Evolutionary conservation across 2,329 filamentous ascomycete species (phyloP).

Genomic region (Ophiocordyceps camponoti-leonardi): DNA sequence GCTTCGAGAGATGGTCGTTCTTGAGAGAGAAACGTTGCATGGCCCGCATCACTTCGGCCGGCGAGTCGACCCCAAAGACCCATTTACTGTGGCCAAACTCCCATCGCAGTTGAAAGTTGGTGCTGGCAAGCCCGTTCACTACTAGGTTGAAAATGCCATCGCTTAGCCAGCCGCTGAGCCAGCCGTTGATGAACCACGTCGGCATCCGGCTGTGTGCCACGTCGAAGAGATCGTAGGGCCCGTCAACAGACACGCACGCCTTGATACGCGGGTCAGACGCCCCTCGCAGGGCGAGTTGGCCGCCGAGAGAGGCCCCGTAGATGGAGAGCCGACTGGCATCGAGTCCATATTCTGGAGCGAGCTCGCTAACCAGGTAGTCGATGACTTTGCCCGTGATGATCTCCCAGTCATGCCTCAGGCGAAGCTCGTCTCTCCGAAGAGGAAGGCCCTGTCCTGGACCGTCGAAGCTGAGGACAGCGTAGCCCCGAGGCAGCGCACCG

Average conservation of each 20-base stretch:
- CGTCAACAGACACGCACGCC: conserved; percentile 20
- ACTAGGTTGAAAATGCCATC: conserved; percentile 10
- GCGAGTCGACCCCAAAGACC: conserved; percentile 9
- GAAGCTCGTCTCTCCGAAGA: conserved; percentile 10
- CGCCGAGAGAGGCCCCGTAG: conserved; percentile 22
- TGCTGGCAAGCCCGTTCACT: conserved; percentile 3
- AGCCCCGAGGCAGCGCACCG: conserved; percentile 14
- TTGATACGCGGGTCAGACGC: conserved; percentile 22
- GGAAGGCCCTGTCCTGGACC: conserved; percentile 26
- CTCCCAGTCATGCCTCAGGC: conserved; percentile 21
- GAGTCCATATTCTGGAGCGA: conserved; percentile 10
- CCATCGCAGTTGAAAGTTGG: conserved; percentile 14
- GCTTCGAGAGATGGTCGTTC: conserved; percentile 4
- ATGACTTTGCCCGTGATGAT: conserved; percentile 14
- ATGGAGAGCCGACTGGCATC: conserved; percentile 20
- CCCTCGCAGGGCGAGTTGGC: conserved; percentile 26
- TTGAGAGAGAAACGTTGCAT: conserved; percentile 7
- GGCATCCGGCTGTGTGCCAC: conserved; percentile 10
- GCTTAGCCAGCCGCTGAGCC: conserved; percentile 9
- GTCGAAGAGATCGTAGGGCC: conserved; percentile 9
- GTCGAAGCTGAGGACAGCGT: conserved; percentile 26
- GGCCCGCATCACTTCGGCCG: conserved; percentile 9
- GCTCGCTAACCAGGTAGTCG: conserved; percentile 9
- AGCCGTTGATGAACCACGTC: conserved; percentile 9
- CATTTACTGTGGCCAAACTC: conserved; percentile 10